These are phyloP conservation scores for Sporobolomyces phaffii DNA, from an alignment of 768 basidiomycete genomes.

Conservation along the genomic window DNA sequence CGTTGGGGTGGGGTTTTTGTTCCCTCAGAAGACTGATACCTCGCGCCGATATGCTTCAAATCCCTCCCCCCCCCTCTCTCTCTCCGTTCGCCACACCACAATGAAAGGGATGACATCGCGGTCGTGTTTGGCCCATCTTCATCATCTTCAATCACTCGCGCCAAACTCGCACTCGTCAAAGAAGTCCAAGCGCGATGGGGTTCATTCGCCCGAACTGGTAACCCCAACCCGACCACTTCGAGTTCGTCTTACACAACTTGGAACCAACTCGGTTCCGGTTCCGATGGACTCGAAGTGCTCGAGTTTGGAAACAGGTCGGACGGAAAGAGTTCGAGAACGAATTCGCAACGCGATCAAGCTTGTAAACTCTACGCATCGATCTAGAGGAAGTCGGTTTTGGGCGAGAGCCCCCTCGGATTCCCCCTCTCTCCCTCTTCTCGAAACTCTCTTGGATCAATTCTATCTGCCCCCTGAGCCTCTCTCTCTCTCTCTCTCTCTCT, in stretches of 20 bases:
- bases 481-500: too few relatives aligned
- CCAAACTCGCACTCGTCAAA: conserved; percentile 50
- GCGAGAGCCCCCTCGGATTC: too few relatives aligned
- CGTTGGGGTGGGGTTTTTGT: too few relatives aligned
- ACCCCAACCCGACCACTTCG: conserved; percentile 52
- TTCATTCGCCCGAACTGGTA: conserved; percentile 59
- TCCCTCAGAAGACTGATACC: too few relatives aligned
- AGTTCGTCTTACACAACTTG: conserved; percentile 48
- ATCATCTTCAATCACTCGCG: conserved; percentile 55
- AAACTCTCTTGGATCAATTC: too few relatives aligned
- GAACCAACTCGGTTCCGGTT: conserved; percentile 51
- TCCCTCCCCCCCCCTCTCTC: too few relatives aligned
- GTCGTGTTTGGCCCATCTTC: conserved; percentile 53
- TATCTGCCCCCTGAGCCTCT: too few relatives aligned
- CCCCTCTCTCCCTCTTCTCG: too few relatives aligned
- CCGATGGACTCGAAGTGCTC: conserved; percentile 56
- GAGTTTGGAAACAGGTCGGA: conserved; percentile 51
- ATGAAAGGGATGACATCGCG: conserved; percentile 72
- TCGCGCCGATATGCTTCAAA: too few relatives aligned
- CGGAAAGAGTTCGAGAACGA: background rate
- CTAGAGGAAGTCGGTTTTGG: background rate
- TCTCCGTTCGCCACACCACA: too few relatives aligned
- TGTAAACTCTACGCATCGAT: conserved; percentile 10
- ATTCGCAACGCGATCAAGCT: background rate
- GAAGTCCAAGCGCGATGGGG: conserved; percentile 67